phyloP scores from a whole-genome alignment of 441 rosid genomes.

The Erysimum cheiri region DNA sequence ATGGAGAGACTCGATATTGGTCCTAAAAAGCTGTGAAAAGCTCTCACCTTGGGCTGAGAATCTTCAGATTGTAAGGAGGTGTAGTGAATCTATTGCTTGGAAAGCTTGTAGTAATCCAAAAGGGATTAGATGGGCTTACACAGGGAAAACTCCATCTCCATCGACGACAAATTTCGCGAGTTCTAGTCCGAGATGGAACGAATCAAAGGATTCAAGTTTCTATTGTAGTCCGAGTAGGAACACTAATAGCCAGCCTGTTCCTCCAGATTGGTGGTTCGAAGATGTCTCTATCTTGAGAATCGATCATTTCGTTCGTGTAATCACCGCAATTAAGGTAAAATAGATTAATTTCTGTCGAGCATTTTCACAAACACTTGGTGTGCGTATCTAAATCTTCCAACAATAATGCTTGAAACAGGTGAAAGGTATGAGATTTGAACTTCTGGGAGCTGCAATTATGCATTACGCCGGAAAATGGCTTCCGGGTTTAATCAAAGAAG shows the following conservation, averaged over 20 bases:
- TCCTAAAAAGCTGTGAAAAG: slow-evolving; percentile 85
- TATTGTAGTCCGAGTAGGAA: slow-evolving; percentile 67
- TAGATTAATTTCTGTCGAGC: neutral
- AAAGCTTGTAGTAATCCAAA: slow-evolving; percentile 97
- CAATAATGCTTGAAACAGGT: slow-evolving; percentile 38
- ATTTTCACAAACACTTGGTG: slow-evolving; percentile 27
- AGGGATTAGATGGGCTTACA: slow-evolving; percentile 92
- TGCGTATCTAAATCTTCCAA: neutral
- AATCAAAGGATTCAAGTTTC: slow-evolving; percentile 61
- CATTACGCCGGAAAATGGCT: slow-evolving; percentile 94
- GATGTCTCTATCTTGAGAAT: slow-evolving; percentile 90
- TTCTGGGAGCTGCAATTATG: slow-evolving; percentile 81
- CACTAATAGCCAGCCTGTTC: slow-evolving; percentile 67
- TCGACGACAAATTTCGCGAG: slow-evolving; percentile 19
- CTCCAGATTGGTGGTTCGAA: slow-evolving; percentile 99
- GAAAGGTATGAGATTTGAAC: slow-evolving; percentile 88
- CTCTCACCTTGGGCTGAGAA: slow-evolving; percentile 97
- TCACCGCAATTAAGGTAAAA: slow-evolving; percentile 84
- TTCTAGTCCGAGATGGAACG: slow-evolving; percentile 87
- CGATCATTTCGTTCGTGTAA: slow-evolving; percentile 88
- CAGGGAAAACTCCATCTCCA: slow-evolving; percentile 69
- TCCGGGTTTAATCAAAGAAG: slow-evolving; percentile 70
- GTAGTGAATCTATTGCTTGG: slow-evolving; percentile 98
- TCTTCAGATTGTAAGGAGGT: slow-evolving; percentile 88
- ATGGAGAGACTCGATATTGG: slow-evolving; percentile 92